Conservation (phyloP, 2,329 filamentous ascomycete species). For the Cladosporium sp. region DNA sequence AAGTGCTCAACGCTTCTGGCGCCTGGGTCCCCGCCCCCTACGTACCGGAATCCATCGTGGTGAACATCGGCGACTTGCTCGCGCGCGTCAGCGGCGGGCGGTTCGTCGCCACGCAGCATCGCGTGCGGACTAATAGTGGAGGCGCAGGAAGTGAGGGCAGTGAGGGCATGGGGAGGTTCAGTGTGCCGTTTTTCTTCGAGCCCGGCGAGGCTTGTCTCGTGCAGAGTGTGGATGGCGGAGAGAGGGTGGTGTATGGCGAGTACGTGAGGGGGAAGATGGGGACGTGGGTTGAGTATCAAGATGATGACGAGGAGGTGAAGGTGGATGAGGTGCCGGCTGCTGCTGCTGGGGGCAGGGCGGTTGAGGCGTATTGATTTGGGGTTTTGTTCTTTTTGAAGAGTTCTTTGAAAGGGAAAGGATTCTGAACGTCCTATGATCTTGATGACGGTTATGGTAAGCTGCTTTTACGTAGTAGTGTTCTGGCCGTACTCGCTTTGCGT, state of each 20-base stretch:
- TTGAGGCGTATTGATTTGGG: constrained; percentile 5
- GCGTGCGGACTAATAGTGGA: constrained; percentile 31
- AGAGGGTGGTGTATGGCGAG: constrained; percentile 37
- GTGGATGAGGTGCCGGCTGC: neutral
- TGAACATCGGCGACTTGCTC: constrained; percentile 46
- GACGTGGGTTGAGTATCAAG: constrained; percentile 42
- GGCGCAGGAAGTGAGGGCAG: constrained; percentile 27
- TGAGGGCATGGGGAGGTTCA: constrained; percentile 35
- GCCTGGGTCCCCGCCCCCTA: constrained; percentile 41
- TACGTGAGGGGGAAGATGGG: constrained; percentile 43
- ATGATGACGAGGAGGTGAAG: constrained; percentile 15
- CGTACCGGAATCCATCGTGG: constrained; percentile 39
- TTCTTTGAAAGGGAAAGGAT: too few relatives aligned
- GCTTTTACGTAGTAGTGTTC: too few relatives aligned
- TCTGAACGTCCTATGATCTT: too few relatives aligned
- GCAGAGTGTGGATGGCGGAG: constrained; percentile 33
- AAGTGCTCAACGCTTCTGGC: constrained; percentile 41
- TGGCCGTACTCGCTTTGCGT: too few relatives aligned
- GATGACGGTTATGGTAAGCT: too few relatives aligned
- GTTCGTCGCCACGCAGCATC: constrained; percentile 45
- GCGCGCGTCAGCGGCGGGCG: constrained; percentile 38
- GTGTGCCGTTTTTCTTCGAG: constrained; percentile 48
- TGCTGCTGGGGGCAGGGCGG: neutral
- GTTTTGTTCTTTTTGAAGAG: too few relatives aligned
- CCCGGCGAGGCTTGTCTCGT: constrained; percentile 41